Percentiles rank a stretch among this genome's conserved stretches.
phyloP scores from a whole-genome alignment of 169 alveolate genomes.

The Cryptosporidium ryanae region DNA sequence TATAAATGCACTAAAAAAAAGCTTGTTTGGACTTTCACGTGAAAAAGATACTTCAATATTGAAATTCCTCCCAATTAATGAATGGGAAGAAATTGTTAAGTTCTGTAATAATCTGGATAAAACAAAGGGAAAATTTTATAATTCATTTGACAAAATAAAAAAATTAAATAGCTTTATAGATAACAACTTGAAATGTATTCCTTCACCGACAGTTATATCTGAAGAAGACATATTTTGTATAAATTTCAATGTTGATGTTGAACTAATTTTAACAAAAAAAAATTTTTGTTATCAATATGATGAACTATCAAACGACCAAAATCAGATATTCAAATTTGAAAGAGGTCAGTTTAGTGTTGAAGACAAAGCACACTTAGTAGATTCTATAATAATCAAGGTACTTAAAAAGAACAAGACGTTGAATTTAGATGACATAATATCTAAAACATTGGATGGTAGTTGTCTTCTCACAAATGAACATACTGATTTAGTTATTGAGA shows the following conservation, averaged over 20 bases:
- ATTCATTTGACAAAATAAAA: background rate
- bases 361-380: slow-evolving; percentile 36
- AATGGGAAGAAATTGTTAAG: slow-evolving; percentile 9
- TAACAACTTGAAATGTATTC: background rate
- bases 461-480: slow-evolving; percentile 3
- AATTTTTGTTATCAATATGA: background rate
- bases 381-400: slow-evolving; percentile 30
- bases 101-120: background rate
- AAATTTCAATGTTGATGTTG: slow-evolving; percentile 1
- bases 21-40: slow-evolving; percentile 8
- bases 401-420: slow-evolving; percentile 49
- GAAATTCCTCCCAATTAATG: background rate
- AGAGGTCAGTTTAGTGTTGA: background rate
- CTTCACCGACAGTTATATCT: background rate
- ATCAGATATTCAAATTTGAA: background rate
- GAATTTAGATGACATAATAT: slow-evolving; percentile 52
- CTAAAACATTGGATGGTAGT: slow-evolving; percentile 6
- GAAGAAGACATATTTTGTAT: slow-evolving; percentile 13
- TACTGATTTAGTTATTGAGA: slow-evolving; percentile 12
- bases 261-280: background rate
- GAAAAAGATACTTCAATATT: slow-evolving; percentile 28
- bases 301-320: background rate
- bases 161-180: background rate
- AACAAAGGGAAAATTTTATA: slow-evolving; percentile 1
- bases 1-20: slow-evolving; percentile 23